Base-by-base conservation (phyloP, 805 yeast species). In the Wickerhamomyces pijperi region DNA sequence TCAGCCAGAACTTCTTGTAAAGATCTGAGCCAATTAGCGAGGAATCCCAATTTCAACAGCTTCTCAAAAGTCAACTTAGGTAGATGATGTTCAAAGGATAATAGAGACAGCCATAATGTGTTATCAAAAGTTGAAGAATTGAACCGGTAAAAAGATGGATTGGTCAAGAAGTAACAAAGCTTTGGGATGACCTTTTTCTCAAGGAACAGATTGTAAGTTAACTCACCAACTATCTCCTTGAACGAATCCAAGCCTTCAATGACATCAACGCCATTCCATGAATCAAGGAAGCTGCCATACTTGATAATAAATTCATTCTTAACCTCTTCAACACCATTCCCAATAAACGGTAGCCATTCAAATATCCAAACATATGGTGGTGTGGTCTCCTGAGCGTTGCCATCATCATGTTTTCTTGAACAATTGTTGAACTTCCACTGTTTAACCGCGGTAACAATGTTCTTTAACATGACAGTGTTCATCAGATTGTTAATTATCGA, bases 311-410 rank as follows among this genome's bases (percentile, higher is more conserved):
- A 54, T 5, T 41, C 53, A 3, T 37, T 29, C n/a, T 48, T 36
- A 11, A 63, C 37, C 8, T 35, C 46, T 8, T 40, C 45, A 18
- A 41, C 32, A 14, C 42, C 40, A 7, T 38, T 28, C 3, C 42
- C 43, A 15, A 61, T 36, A 28, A 53, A 56, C 18, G 63, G 59
- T 28, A 63, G 36, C 67, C 68, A 64, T 19, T 65, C 68, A 42
- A 60, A 58, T 5, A 64, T 42, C 67, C 68, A 64, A 19, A 44
- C 28, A 29, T 45, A 47, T 7, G 56, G 56, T 0, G 51, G 44
- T n/a, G n/a, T n/a, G n/a, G n/a, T n/a, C n/a, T n/a, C n/a, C n/a
- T n/a, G n/a, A n/a, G n/a, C n/a, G n/a, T 25, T 13, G 7, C 14
- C 5, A 8, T 25, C 13, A 11, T 12, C 29, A 12, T 12, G 7